Conservation (phyloP, 2,329 filamentous ascomycete species). For the Colletotrichum spaethianum region DNA sequence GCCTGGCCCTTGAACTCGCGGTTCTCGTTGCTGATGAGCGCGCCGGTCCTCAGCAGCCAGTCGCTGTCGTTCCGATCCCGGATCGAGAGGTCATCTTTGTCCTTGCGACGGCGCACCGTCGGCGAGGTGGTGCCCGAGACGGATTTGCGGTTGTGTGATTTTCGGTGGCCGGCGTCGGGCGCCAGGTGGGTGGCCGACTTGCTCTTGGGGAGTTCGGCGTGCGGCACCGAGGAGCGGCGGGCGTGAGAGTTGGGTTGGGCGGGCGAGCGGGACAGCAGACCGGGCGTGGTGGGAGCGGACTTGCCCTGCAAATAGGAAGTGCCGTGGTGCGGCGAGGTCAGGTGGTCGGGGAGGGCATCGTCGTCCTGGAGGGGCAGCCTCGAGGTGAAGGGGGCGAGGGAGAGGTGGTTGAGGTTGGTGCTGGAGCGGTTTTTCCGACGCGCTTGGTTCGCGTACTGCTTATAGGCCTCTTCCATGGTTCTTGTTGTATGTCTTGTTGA, state of each 20-base stretch:
- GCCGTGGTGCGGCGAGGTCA: slow-evolving; percentile 52
- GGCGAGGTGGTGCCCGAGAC: slow-evolving; percentile 52
- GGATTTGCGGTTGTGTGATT: slow-evolving; percentile 44
- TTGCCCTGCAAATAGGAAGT: slow-evolving; percentile 73
- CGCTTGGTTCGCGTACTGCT: slow-evolving; percentile 70
- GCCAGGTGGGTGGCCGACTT: slow-evolving; percentile 73
- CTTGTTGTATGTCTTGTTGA: slow-evolving; percentile 26
- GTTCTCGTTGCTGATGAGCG: slow-evolving; percentile 72
- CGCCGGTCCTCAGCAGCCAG: slow-evolving; percentile 76
- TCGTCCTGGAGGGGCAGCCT: slow-evolving; percentile 71
- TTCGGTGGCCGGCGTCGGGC: slow-evolving; percentile 41
- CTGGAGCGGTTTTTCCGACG: slow-evolving; percentile 72
- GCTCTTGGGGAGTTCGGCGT: slow-evolving; percentile 66
- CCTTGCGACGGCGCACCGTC: slow-evolving; percentile 37
- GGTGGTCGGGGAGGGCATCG: slow-evolving; percentile 60
- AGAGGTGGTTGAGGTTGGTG: slow-evolving; percentile 71
- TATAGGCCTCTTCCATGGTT: slow-evolving; percentile 73
- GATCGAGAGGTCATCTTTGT: slow-evolving; percentile 36
- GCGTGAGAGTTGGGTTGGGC: slow-evolving; percentile 64
- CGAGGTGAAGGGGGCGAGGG: slow-evolving; percentile 75
- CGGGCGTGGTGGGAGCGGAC: slow-evolving; percentile 75
- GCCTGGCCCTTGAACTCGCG: slow-evolving; percentile 78
- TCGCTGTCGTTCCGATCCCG: slow-evolving; percentile 67
- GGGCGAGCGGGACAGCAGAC: slow-evolving; percentile 72
- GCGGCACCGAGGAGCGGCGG: slow-evolving; percentile 57